A percentile compares a stretch with the other conserved stretches of the same genome.
phyloP scores from a whole-genome alignment of 176 grass and related monocot species.

The Melocanna baccifera region DNA sequence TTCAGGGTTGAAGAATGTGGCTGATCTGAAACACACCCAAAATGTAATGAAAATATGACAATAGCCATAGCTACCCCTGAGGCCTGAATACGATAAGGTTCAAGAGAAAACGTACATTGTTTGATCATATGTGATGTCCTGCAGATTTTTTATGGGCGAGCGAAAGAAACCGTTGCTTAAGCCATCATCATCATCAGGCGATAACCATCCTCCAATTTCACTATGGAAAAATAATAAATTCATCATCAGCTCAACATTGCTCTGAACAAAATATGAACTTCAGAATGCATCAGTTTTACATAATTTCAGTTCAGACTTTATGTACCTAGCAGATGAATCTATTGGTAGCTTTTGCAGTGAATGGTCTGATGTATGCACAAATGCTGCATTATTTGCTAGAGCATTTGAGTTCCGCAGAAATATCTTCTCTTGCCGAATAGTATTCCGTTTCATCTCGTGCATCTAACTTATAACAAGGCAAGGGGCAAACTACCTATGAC shows the following conservation, averaged over 20 bases:
- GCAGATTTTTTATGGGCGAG: constrained; percentile 13
- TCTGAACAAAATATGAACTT: neutral
- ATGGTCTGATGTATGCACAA: neutral
- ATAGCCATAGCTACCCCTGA: neutral
- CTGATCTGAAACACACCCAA: constrained; percentile 26
- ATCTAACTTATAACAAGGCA: constrained; percentile 17
- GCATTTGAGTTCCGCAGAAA: constrained; percentile 30
- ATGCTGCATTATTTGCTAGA: neutral
- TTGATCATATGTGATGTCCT: constrained; percentile 26
- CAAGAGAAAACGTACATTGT: constrained; percentile 15
- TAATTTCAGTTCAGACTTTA: neutral
- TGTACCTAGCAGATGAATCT: constrained; percentile 37
- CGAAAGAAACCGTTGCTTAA: neutral
- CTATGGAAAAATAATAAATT: neutral
- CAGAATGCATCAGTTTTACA: neutral
- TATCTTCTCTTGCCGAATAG: constrained; percentile 43
- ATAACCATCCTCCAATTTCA: constrained; percentile 46
- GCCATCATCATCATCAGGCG: neutral
- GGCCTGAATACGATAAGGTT: neutral
- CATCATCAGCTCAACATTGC: neutral
- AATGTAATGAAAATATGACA: neutral
- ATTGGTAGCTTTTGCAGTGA: neutral
- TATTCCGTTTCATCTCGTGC: constrained; percentile 44
- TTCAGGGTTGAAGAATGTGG: constrained; percentile 35
- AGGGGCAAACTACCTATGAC: neutral